Evolutionary conservation across 495 filamentous ascomycete species (phyloP).

Genomic region (Aspergillus cavernicola): DNA sequence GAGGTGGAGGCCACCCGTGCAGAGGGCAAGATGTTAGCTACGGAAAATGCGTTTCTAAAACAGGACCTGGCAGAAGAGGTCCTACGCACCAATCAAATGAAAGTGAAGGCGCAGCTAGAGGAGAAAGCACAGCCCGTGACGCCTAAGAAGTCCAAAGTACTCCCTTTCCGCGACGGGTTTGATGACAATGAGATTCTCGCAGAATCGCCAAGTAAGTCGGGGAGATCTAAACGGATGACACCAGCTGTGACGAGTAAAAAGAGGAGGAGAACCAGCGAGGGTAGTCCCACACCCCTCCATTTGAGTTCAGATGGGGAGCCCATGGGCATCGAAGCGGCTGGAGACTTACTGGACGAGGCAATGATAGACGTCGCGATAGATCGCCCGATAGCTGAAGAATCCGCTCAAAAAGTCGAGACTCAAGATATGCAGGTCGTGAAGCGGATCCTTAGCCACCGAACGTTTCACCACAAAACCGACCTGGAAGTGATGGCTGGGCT

Average conservation of each 20-base stretch:
- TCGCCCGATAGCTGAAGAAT: background rate
- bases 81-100: conserved; percentile 45
- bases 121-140: conserved; percentile 45
- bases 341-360: conserved; percentile 20
- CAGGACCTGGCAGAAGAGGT: conserved; percentile 61
- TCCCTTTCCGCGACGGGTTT: conserved; percentile 65
- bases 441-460: conserved; percentile 55
- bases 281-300: conserved; percentile 52
- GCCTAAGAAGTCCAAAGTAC: conserved; percentile 54
- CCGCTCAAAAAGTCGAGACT: background rate
- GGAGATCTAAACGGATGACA: conserved; percentile 50
- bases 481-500: conserved; percentile 50
- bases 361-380: conserved; percentile 12
- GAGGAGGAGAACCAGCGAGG: conserved; percentile 54
- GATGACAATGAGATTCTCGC: conserved; percentile 65
- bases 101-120: conserved; percentile 37
- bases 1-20: conserved; percentile 54
- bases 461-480: conserved; percentile 45
- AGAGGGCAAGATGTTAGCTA: conserved; percentile 58
- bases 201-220: conserved; percentile 55
- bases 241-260: conserved; percentile 60
- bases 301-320: conserved; percentile 41
- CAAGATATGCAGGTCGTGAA: conserved; percentile 47
- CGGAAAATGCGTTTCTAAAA: conserved; percentile 60
- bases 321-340: conserved; percentile 22